Base-by-base conservation (phyloP, 257 asterid genomes). In the Plantago major region DNA sequence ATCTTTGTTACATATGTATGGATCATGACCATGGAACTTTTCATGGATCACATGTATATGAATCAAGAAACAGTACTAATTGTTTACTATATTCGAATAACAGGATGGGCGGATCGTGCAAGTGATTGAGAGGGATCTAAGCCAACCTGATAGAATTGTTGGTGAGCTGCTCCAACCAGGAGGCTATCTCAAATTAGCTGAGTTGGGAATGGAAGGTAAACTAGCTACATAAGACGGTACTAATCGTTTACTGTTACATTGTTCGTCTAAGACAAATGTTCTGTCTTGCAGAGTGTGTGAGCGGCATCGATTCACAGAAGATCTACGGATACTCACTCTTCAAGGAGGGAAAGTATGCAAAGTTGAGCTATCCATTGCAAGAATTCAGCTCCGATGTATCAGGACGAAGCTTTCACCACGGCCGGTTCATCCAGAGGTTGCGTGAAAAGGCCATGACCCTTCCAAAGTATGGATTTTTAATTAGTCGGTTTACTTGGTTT, bases 101-200 rank as follows among this genome's bases (percentile, higher is more conserved):
- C 52, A 81, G 84, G 84, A 76, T 11, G 84, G 88, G 45, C 77
- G 81, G 10, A 43, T 43, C 0, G 87, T 81, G 54, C 84, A 72
- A 59, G 80, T 81, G 60, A 76, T 81, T 11, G 88, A 81, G 66
- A 69, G 84, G 70, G 84, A 81, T 52, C 30, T 81, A 43, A 76
- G 68, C 64, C 77, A 81, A 55, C 88, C 88, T 0, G 80, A 81
- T n/a, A 67, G 82, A 22, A 81, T 81, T 6, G 84, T 78, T 11
- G 84, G 88, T 1, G 88, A 78, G 77, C 73, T 81, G 1, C 68
- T 81, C 1, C 88, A 81, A 43, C 88, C 88, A 0, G 88, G 88
- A 37, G 84, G 82, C 3, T 81, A 81, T 49, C 81, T 81, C 57
- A 81, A 79, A 40, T 37, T 81, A 46, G 67, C 71, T 16, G 82